A percentile compares a stretch with the other conserved stretches of the same genome.
Conservation (phyloP, 345 rosid genomes). For the Theobroma cacao region DNA sequence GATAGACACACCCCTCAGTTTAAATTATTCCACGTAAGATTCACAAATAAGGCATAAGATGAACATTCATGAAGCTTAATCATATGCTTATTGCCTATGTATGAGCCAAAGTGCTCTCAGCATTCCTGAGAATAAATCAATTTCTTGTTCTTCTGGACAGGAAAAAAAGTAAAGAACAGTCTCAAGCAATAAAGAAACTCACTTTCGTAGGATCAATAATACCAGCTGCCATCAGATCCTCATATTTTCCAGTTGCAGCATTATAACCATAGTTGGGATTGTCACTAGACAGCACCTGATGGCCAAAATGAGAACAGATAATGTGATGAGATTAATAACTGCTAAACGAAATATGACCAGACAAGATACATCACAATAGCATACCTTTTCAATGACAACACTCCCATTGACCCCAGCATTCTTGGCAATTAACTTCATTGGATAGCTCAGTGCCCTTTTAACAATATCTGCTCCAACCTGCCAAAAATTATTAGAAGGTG, state of each 20-base stretch:
- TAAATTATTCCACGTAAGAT: not conserved
- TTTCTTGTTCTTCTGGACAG: not conserved
- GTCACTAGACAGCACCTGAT: constrained; percentile 77
- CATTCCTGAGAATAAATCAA: not conserved
- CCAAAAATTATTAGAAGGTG: not conserved
- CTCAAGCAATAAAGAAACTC: constrained; percentile 5
- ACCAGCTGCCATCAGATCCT: constrained; percentile 95
- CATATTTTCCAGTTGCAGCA: constrained; percentile 94
- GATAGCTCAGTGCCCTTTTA: constrained; percentile 86
- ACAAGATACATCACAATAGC: not conserved
- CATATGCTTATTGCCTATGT: not conserved
- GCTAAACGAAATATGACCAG: not conserved
- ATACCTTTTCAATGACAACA: constrained; percentile 90
- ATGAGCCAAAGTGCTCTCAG: not conserved
- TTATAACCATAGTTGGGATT: constrained; percentile 75
- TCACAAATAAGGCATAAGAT: not conserved
- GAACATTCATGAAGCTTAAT: not conserved
- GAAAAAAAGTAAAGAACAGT: not conserved
- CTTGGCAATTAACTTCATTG: constrained; percentile 88
- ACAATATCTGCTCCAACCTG: constrained; percentile 97
- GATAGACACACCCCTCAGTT: not conserved
- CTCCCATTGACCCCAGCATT: constrained; percentile 96
- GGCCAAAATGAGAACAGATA: not conserved
- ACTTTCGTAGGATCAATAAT: constrained; percentile 97
- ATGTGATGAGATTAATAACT: not conserved